phyloP scores from a whole-genome alignment of 176 grass and related monocot genomes.

The Typha latifolia region DNA sequence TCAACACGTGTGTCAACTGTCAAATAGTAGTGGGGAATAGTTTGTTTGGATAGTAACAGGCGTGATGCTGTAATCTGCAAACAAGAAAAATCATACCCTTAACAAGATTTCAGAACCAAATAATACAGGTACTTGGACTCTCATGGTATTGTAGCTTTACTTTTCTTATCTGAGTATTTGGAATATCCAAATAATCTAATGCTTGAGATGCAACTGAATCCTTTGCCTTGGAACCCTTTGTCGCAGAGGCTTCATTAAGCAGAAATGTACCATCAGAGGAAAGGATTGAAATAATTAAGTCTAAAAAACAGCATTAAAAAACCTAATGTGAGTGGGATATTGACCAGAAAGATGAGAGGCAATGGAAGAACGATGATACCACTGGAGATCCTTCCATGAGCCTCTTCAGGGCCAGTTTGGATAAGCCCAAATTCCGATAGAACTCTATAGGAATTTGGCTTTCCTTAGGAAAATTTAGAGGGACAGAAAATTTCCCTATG shows the following conservation, averaged over 20 bases:
- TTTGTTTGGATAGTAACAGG: constrained; percentile 72
- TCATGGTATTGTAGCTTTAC: constrained; percentile 13
- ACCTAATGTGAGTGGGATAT: neutral
- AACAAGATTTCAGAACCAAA: neutral
- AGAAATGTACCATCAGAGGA: constrained; percentile 4
- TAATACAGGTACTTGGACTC: neutral
- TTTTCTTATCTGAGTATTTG: constrained; percentile 89
- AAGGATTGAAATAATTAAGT: neutral
- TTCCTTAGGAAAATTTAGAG: too few species aligned
- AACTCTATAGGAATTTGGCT: too few species aligned
- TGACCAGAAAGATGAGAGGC: too few species aligned
- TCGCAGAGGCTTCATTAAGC: constrained; percentile 40
- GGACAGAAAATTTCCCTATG: too few species aligned
- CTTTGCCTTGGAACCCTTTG: constrained; percentile 36
- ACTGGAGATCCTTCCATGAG: too few species aligned
- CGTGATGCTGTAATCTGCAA: constrained; percentile 42
- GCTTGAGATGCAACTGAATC: constrained; percentile 33
- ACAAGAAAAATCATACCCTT: neutral
- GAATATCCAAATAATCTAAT: constrained; percentile 66
- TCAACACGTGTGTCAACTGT: constrained; percentile 70
- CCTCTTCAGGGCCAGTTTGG: too few species aligned
- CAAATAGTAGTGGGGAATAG: constrained; percentile 96
- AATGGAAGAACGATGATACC: too few species aligned
- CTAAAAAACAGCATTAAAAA: neutral
- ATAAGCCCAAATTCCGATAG: too few species aligned